These are phyloP conservation scores for Quercus wislizeni DNA, from an alignment of 306 rosid genomes.

Conservation along the genomic window DNA sequence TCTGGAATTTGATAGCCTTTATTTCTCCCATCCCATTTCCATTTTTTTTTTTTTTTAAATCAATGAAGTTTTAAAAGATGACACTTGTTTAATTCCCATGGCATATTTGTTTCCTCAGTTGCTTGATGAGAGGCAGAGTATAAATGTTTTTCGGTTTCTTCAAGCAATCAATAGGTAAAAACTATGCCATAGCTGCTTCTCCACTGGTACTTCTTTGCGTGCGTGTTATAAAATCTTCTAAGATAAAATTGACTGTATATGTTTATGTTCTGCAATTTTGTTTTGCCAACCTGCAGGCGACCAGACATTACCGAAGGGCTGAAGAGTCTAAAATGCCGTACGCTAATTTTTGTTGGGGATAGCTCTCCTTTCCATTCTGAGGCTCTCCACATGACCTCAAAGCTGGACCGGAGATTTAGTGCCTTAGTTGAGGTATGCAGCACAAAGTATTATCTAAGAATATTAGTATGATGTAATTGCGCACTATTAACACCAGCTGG, in stretches of 20 bases:
- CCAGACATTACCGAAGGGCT: conserved; percentile 73
- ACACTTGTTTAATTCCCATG: conserved; percentile 13
- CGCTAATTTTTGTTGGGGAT: conserved; percentile 88
- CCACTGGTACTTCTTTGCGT: not conserved
- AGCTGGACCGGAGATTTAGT: conserved; percentile 71
- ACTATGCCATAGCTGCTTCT: conserved; percentile 5
- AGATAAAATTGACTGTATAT: not conserved
- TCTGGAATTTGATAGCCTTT: conserved; percentile 18
- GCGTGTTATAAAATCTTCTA: not conserved
- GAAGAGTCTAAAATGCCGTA: conserved; percentile 73
- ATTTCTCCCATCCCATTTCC: not conserved
- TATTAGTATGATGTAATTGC: not conserved
- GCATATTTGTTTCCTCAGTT: conserved; percentile 46
- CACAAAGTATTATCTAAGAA: not conserved
- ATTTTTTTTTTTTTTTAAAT: not conserved
- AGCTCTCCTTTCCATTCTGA: conserved; percentile 92
- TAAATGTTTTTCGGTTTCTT: conserved; percentile 69
- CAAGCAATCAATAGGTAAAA: conserved; percentile 67
- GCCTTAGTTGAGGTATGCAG: conserved; percentile 83
- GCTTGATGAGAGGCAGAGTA: conserved; percentile 83
- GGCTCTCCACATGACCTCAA: conserved; percentile 82
- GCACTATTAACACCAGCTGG: not conserved
- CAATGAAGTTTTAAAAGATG: not conserved
- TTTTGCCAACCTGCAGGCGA: conserved; percentile 53
- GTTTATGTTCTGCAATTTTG: conserved; percentile 12